Evolutionary conservation across 2,329 filamentous ascomycete species (phyloP), one percentile per base, ranked within the genome.

Genomic region (Aspergillus sp.): DNA sequence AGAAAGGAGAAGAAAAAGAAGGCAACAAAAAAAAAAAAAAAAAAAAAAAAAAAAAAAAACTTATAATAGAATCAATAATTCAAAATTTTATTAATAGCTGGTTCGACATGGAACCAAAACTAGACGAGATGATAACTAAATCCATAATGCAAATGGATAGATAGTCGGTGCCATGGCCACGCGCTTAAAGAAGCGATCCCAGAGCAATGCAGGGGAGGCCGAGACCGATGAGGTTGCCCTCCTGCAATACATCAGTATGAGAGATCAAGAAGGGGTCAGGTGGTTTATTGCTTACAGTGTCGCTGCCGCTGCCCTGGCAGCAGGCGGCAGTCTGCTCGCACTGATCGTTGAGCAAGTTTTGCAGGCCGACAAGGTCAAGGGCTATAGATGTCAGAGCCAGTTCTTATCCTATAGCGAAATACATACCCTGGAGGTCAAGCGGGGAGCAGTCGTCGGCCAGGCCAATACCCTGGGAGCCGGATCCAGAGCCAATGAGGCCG

Each of bases 361-460:
- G 66, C 52, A 71, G 39, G 13, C 39, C 50, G 55, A 68, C 59
- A 44, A 71, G 11, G 60, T 60, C 64, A 54, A 75, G 49, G 51
- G 65, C 62, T 63, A 75, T 70, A 73, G 49, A 8, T 13, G 2
- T 27, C 15, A 27, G n/a, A 27, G 21, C 5, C 5, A 11, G 2
- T 30, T 13, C 3, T 8, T 36, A 17, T 19, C 13, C 8, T 0
- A 1, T 8, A 52, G 13, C 3, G 19, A 8, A 3, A 19, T 19
- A 49, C 57, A 3, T 59, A 63, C 75, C 47, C 50, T 70, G 51
- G 53, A 74, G 23, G 54, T 70, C 67, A 36, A 78, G 68, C 67
- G 76, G 73, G 66, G 74, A 76, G 74, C 75, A 78, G 66, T 75
- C 69, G 61, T 71, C 66, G 68, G 76, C 75, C 59, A 77, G 64